phyloP scores from a whole-genome alignment of 179 eudicot genomes.

The Corrigiola litoralis region DNA sequence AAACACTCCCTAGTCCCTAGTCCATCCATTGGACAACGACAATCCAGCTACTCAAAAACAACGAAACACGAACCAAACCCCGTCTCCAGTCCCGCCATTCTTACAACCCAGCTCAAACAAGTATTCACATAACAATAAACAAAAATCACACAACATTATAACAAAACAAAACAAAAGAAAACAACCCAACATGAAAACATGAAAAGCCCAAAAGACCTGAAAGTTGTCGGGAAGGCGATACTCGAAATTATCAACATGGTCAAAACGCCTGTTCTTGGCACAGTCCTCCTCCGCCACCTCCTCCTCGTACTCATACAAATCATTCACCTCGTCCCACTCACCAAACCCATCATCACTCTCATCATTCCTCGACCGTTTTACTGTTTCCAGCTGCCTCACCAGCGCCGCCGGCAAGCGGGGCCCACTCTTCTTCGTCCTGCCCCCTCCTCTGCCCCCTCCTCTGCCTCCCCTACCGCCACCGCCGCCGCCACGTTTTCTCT shows the following conservation, averaged over 20 bases:
- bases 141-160: too few relatives aligned
- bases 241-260: slow-evolving; percentile 62
- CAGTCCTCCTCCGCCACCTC: slow-evolving; percentile 67
- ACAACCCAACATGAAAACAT: too few relatives aligned
- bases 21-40: too few relatives aligned
- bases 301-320: slow-evolving; percentile 73
- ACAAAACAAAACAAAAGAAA: background rate
- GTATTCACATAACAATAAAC: background rate
- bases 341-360: slow-evolving; percentile 33
- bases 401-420: slow-evolving; percentile 65
- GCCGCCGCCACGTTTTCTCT: slow-evolving; percentile 1
- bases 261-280: slow-evolving; percentile 56
- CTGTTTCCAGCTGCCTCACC: slow-evolving; percentile 43
- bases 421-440: slow-evolving; percentile 31
- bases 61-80: background rate
- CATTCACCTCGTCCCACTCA: slow-evolving; percentile 27
- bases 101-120: too few relatives aligned
- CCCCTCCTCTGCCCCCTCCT: background rate
- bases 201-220: slow-evolving; percentile 57
- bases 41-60: too few relatives aligned
- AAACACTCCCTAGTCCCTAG: too few relatives aligned
- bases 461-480: background rate
- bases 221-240: slow-evolving; percentile 66
- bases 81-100: too few relatives aligned
- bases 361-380: background rate